Percentiles rank a stretch among this genome's conserved stretches.
These are phyloP conservation scores for Alternaria infectoria DNA, from an alignment of 2,329 filamentous ascomycete genomes.

Conservation along the genomic window DNA sequence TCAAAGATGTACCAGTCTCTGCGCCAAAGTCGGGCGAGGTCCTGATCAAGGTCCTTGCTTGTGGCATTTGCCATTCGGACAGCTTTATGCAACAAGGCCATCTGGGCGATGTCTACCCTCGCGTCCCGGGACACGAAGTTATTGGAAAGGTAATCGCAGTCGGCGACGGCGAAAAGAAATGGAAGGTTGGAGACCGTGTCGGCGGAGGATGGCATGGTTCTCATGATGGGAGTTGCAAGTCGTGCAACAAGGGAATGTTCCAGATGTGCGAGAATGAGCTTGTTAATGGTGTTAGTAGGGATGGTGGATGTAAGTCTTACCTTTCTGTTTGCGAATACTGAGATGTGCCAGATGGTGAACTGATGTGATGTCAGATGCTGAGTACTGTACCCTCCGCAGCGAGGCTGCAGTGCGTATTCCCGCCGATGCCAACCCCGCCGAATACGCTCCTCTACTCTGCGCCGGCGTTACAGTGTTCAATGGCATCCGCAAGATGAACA, in stretches of 20 bases:
- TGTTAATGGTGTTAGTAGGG: constrained; percentile 69
- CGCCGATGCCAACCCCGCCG: constrained; percentile 53
- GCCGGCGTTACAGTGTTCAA: constrained; percentile 62
- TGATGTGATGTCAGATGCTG: constrained; percentile 51
- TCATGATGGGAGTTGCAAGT: constrained; percentile 66
- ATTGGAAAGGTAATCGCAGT: constrained; percentile 71
- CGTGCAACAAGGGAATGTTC: constrained; percentile 68
- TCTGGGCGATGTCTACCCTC: constrained; percentile 53
- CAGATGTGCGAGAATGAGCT: constrained; percentile 70
- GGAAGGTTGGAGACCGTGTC: constrained; percentile 69
- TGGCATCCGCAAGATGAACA: constrained; percentile 56
- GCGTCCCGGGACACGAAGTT: constrained; percentile 73
- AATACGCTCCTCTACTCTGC: constrained; percentile 55
- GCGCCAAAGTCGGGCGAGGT: constrained; percentile 64
- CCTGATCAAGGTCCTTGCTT: constrained; percentile 74
- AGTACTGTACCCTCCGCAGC: constrained; percentile 66
- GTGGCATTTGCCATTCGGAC: constrained; percentile 75
- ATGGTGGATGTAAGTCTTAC: constrained; percentile 67
- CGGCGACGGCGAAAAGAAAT: constrained; percentile 62
- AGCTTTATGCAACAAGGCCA: constrained; percentile 33
- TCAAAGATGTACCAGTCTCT: constrained; percentile 67
- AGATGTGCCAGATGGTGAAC: background rate
- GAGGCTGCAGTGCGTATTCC: constrained; percentile 66
- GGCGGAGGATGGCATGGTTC: constrained; percentile 74
- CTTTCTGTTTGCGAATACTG: background rate